Evolutionary conservation across 106 monocot genomes (phyloP).

Genomic region (Chionographis japonica): DNA sequence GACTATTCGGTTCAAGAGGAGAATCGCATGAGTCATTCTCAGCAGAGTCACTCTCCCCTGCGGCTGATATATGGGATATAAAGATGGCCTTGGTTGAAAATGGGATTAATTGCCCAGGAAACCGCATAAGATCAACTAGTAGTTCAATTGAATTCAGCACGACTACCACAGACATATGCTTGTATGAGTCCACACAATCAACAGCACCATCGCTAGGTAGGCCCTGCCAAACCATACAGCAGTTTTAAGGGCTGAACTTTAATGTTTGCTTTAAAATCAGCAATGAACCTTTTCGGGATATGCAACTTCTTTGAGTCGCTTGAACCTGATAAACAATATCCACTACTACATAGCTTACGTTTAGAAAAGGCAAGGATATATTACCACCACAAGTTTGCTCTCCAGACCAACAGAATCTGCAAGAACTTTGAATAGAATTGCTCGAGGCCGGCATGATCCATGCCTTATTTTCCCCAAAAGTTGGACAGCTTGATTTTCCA

Average conservation of each 20-base stretch:
- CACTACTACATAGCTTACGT: neutral
- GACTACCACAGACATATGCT: slow-evolving; percentile 86
- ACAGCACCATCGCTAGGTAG: slow-evolving; percentile 66
- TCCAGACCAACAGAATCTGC: slow-evolving; percentile 90
- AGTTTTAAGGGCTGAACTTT: neutral
- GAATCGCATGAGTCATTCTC: slow-evolving; percentile 97
- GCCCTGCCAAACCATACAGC: slow-evolving; percentile 34
- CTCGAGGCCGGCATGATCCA: slow-evolving; percentile 85
- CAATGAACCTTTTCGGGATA: too few relatives aligned
- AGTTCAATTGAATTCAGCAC: slow-evolving; percentile 75
- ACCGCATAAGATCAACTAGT: slow-evolving; percentile 92
- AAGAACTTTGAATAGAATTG: slow-evolving; percentile 94
- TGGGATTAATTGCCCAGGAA: slow-evolving; percentile 87
- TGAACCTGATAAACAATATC: too few relatives aligned
- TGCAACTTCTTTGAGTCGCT: too few relatives aligned
- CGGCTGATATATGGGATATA: slow-evolving; percentile 67
- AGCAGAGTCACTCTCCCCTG: slow-evolving; percentile 81
- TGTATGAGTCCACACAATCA: slow-evolving; percentile 63
- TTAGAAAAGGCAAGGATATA: neutral
- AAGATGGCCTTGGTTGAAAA: slow-evolving; percentile 80
- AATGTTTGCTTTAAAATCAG: too few relatives aligned
- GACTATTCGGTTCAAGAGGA: slow-evolving; percentile 93
- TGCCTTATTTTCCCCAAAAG: slow-evolving; percentile 84
- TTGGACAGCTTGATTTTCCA: slow-evolving; percentile 63
- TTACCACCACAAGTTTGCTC: slow-evolving; percentile 88